phyloP scores from a whole-genome alignment of 805 yeast species.

The Cyberlindnera suaveolens region DNA sequence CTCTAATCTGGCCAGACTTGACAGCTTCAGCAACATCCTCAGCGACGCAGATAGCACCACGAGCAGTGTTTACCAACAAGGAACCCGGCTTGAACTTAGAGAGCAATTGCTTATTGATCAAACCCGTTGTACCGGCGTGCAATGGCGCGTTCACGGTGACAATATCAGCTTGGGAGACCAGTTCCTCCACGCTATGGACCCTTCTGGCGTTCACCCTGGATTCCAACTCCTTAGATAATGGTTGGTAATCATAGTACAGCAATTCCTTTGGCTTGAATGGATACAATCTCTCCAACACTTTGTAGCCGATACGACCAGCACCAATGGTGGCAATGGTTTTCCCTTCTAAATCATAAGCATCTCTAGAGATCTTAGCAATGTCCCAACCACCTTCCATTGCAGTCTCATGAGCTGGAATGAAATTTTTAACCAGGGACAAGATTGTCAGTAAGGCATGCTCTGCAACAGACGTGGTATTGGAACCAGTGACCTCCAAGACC shows the following conservation, averaged over 20 bases:
- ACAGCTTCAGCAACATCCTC: constrained; percentile 75
- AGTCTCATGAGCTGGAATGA: constrained; percentile 72
- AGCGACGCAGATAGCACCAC: constrained; percentile 73
- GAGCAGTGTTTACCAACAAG: constrained; percentile 70
- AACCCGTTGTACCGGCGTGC: constrained; percentile 61
- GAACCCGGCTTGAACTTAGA: constrained; percentile 70
- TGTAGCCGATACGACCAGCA: constrained; percentile 75
- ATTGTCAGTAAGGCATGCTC: constrained; percentile 77
- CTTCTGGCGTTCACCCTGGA: constrained; percentile 52
- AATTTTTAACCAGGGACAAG: constrained; percentile 64
- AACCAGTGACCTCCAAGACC: constrained; percentile 78
- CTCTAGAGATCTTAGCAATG: constrained; percentile 70
- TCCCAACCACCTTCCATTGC: constrained; percentile 62
- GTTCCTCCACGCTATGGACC: constrained; percentile 53
- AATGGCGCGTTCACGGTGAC: constrained; percentile 76
- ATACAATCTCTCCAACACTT: constrained; percentile 63
- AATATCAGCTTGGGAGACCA: constrained; percentile 62
- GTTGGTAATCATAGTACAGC: constrained; percentile 71
- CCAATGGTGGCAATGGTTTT: constrained; percentile 78
- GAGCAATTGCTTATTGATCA: constrained; percentile 59
- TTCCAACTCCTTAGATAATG: constrained; percentile 53
- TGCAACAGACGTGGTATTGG: constrained; percentile 75
- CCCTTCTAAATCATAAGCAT: constrained; percentile 68
- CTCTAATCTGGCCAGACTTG: constrained; percentile 59
- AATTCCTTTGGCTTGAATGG: constrained; percentile 73